Evolutionary conservation across 164 flowering plant genomes (phyloP), one percentile per base, ranked within the genome.

Genomic region (Vitis rotundifolia): DNA sequence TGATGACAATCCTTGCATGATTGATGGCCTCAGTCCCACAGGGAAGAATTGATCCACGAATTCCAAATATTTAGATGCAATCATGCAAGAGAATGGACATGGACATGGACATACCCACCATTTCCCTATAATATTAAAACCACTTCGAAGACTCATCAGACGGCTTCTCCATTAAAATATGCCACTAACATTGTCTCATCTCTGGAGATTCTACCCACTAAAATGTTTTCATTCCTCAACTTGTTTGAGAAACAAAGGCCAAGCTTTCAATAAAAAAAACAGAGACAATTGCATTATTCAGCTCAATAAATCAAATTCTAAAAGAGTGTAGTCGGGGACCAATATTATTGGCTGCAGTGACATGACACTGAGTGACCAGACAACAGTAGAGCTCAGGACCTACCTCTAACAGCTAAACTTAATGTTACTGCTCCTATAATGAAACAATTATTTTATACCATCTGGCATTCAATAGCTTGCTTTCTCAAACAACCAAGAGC

Each of bases 171-270:
- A 61, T 15, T 61, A 61, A 31, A 61, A 28, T 29, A 61, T 61
- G 15, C 49, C 15, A 37, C 18, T 37, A 18, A 62, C 19, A 49
- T 68, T 56, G 71, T 67, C 76, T 68, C 47, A 63, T 57, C 18
- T 49, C 29, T 63, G 29, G 61, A 60, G 64, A 68, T 64, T 69
- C 72, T 68, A 69, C 73, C 44, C 5, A 37, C 61, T 69, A 68
- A 47, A 63, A 49, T 74, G 73, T 74, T 69, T 59, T 74, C 60
- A 68, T 52, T 15, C 44, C 68, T 49, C 77, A 68, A 74, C 77
- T 74, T 74, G 77, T 13, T 44, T 68, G 19, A 64, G 55, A n/a
- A 67, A 52, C 53, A 72, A 19, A 37, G 6, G 6, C 44, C 44
- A 37, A 37, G 6, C 44, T 37, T 37, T 37, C 44, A 37, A 37